Evolutionary conservation across 2,329 filamentous ascomycete species (phyloP).

Genomic region (Paecilomyces fulvus): DNA sequence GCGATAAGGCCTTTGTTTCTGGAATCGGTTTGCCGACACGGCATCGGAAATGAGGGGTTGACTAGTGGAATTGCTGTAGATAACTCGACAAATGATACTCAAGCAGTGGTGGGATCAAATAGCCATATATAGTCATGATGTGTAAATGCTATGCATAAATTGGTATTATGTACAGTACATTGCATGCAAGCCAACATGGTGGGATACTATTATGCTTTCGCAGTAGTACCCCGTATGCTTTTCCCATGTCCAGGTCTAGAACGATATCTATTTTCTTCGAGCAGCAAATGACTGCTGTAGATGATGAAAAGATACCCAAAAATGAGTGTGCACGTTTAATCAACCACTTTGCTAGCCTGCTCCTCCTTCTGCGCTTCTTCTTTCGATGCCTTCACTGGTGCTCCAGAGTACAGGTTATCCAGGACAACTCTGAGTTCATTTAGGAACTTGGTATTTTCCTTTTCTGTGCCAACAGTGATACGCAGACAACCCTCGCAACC

Average conservation of each 20-base stretch:
- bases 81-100: neutral
- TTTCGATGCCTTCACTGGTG: slow-evolving; percentile 20
- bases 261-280: neutral
- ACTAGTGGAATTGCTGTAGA: neutral
- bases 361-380: slow-evolving; percentile 40
- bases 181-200: neutral
- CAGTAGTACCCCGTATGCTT: neutral
- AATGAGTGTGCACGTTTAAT: neutral
- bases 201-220: neutral
- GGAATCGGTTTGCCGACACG: neutral
- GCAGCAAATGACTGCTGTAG: neutral
- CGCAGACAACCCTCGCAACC: slow-evolving; percentile 83
- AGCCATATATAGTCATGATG: neutral
- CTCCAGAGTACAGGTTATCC: slow-evolving; percentile 38
- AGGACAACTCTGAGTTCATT: slow-evolving; percentile 52
- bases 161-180: neutral
- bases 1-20: neutral
- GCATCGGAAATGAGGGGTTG: neutral
- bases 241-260: neutral
- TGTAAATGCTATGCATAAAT: neutral
- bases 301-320: neutral
- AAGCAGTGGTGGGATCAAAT: too few species aligned
- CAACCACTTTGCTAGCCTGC: slow-evolving; percentile 27
- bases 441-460: slow-evolving; percentile 74
- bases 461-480: slow-evolving; percentile 84